A percentile compares a stretch with the other conserved stretches of the same genome.
These are phyloP conservation scores for Curvularia sp. DNA, from an alignment of 2,329 filamentous ascomycete genomes.

Conservation along the genomic window DNA sequence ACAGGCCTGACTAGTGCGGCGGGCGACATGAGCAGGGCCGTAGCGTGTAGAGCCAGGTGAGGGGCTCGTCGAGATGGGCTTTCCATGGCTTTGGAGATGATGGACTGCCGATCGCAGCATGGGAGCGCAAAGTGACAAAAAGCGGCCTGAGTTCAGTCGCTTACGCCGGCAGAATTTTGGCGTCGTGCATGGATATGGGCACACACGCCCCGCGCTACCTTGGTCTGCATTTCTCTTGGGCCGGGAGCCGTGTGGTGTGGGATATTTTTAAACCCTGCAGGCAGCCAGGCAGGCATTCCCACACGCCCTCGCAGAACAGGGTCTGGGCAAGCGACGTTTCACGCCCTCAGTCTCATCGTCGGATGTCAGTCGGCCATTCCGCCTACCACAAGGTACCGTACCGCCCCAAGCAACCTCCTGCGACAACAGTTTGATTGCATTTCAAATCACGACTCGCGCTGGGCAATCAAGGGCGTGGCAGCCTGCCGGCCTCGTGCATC, in stretches of 20 bases:
- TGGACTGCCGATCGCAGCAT: conserved; percentile 36
- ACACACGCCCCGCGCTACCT: conserved; percentile 16
- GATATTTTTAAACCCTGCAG: conserved; percentile 11
- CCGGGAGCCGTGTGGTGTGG: conserved; percentile 16
- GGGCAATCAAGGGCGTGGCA: conserved; percentile 13
- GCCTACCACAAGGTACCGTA: conserved; percentile 1
- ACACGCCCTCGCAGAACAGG: neutral
- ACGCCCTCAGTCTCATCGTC: conserved; percentile 5
- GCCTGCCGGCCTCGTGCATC: conserved; percentile 13
- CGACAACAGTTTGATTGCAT: conserved; percentile 21
- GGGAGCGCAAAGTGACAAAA: conserved; percentile 22
- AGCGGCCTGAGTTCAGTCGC: conserved; percentile 21
- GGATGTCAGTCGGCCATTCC: conserved; percentile 5
- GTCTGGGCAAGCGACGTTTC: conserved; percentile 21
- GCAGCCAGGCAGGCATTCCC: neutral
- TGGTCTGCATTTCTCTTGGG: conserved; percentile 8
- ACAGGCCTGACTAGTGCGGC: conserved; percentile 11
- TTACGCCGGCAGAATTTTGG: conserved; percentile 22
- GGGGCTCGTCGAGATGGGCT: conserved; percentile 22
- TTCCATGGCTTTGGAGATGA: conserved; percentile 37
- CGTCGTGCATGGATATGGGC: conserved; percentile 8
- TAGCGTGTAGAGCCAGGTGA: conserved; percentile 21
- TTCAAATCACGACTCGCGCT: conserved; percentile 20
- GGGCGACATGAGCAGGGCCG: conserved; percentile 32
- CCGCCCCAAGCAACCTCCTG: conserved; percentile 13